Evolutionary conservation across 2,329 filamentous ascomycete species (phyloP), one percentile per base, ranked within the genome.

Genomic region (Epicoccum sorghinum): DNA sequence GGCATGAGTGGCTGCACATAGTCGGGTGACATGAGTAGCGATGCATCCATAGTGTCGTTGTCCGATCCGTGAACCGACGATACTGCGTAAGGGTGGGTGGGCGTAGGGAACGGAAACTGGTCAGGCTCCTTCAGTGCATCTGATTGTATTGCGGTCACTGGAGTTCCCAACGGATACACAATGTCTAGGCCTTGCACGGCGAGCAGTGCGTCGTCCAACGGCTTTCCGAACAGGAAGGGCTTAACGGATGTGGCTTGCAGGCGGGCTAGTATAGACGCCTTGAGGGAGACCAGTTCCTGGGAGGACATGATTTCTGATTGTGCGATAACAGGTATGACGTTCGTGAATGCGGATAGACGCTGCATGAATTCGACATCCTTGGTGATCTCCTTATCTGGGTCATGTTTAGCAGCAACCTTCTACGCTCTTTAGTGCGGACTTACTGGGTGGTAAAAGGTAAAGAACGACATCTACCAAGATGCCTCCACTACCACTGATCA

Each of bases 1-100:
- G 84, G 76, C 3, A 90, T 77, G 4, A 97, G 80, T 1, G 93
- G 93, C 57, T 91, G 88, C 12, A 95, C 80, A 69, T 97, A 98
- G 66, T 95, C 90, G 1, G 93, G 88, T 51, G 88, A 92, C 93
- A 98, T 98, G 14, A 98, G 82, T 0, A 96, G 80, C 66, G 91
- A 96, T 14, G 93, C 93, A 71, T 98, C 93, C 88, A 98, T 96
- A 38, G 83, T 86, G 35, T 96, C 91, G 56, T 86, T 78, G 65
- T 97, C 91, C 22, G 84, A 83, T 1, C 83, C 85, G 23, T 84
- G 80, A 10, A 84, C 84, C 18, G 89, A 95, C 1, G 93, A 97
- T 18, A 96, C 82, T 0, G 90, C 86, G 68, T 90, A 96, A 88
- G 85, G 54, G 78, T 78, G 66, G 9, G 71, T 75, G 18, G 71